Evolutionary conservation across 495 filamentous ascomycete species (phyloP).

Genomic region (Acidiella bohemica): DNA sequence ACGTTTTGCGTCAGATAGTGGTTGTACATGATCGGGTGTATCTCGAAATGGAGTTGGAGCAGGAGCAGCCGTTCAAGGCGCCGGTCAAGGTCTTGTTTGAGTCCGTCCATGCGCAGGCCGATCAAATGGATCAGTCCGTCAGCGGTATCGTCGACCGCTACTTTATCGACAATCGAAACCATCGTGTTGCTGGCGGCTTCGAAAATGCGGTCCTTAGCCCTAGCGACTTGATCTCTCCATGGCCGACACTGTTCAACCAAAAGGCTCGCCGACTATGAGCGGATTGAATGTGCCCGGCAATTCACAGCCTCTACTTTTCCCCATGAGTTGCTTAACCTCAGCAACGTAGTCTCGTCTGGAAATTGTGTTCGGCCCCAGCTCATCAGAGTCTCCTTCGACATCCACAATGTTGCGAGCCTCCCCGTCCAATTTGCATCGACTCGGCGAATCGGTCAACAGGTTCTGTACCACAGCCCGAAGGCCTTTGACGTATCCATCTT

Average conservation of each 20-base stretch:
- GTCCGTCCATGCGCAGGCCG: too few species aligned
- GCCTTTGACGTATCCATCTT: conserved; percentile 33
- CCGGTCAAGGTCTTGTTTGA: too few species aligned
- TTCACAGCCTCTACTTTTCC: conserved; percentile 33
- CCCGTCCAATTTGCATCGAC: conserved; percentile 25
- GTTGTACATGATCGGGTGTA: too few species aligned
- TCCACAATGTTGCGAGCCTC: conserved; percentile 29
- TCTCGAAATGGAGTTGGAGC: too few species aligned
- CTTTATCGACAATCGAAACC: too few species aligned
- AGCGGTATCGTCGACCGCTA: too few species aligned
- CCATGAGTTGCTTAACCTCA: conserved; percentile 29
- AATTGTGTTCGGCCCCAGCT: not conserved
- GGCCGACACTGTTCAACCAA: conserved; percentile 35
- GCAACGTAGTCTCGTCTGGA: not conserved
- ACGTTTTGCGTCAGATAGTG: too few species aligned
- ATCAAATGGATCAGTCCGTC: too few species aligned
- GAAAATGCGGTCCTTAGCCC: too few species aligned
- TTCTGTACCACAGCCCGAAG: conserved; percentile 49
- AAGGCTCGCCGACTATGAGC: conserved; percentile 38
- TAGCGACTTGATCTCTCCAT: too few species aligned
- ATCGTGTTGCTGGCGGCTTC: too few species aligned
- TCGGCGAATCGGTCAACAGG: conserved; percentile 40
- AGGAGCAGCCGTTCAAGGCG: too few species aligned
- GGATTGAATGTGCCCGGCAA: conserved; percentile 43
- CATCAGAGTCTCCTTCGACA: not conserved